Evolutionary conservation across 2,329 filamentous ascomycete genomes (phyloP).

Genomic region (Coniochaeta prunicola): DNA sequence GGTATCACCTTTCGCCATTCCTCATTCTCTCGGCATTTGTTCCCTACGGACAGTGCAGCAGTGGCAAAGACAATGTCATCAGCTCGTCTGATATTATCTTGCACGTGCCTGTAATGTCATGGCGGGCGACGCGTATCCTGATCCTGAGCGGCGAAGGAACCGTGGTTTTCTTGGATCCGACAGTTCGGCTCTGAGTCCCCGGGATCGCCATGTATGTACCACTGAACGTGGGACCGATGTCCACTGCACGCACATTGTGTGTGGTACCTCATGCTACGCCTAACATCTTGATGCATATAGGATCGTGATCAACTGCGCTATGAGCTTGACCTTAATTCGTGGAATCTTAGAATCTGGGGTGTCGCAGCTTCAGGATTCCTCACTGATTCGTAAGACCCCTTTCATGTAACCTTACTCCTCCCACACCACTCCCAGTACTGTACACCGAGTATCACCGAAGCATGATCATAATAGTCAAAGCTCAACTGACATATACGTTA

Average conservation of each 20-base stretch:
- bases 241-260: background rate
- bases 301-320: conserved; percentile 45
- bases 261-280: conserved; percentile 2
- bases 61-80: background rate
- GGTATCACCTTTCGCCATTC: background rate
- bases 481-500: background rate
- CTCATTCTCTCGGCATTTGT: background rate
- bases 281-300: conserved; percentile 17
- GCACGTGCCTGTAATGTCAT: conserved; percentile 7
- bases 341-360: conserved; percentile 47
- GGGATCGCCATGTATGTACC: conserved; percentile 37
- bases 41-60: background rate
- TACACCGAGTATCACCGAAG: background rate
- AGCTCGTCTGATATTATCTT: background rate
- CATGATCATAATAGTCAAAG: background rate
- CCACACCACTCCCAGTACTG: background rate
- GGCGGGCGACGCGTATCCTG: conserved; percentile 21
- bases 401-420: background rate
- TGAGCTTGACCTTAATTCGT: conserved; percentile 46
- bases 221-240: background rate
- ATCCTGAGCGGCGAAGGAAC: conserved; percentile 31
- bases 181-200: conserved; percentile 41
- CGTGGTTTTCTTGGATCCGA: conserved; percentile 43
- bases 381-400: conserved; percentile 40
- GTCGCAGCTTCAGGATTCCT: conserved; percentile 48